These are phyloP conservation scores for Danielia reshetovae DNA, from an alignment of 805 yeast genomes.

Conservation along the genomic window DNA sequence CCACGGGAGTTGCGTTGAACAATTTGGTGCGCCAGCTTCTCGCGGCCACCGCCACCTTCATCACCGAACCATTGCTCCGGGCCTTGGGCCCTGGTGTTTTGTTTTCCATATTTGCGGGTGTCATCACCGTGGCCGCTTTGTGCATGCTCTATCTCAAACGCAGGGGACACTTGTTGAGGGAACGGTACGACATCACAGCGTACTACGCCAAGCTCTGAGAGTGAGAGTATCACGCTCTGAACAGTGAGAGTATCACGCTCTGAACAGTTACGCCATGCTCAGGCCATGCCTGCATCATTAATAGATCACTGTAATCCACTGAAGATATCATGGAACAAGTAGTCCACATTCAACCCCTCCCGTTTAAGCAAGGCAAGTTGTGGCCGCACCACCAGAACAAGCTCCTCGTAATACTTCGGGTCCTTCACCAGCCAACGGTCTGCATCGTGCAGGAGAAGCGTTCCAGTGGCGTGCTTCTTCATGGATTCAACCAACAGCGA, in stretches of 20 bases:
- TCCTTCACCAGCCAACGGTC: slow-evolving; percentile 33
- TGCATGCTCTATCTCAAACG: slow-evolving; percentile 46
- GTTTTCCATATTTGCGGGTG: slow-evolving; percentile 61
- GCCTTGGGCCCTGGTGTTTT: slow-evolving; percentile 73
- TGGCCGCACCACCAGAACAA: slow-evolving; percentile 49
- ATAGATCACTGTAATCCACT: too few relatives aligned
- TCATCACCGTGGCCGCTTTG: slow-evolving; percentile 42
- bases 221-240: too few relatives aligned
- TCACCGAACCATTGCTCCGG: slow-evolving; percentile 62
- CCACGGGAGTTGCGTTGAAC: slow-evolving; percentile 83
- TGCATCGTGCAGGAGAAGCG: slow-evolving; percentile 29
- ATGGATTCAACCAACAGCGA: slow-evolving; percentile 55
- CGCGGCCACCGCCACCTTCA: slow-evolving; percentile 75
- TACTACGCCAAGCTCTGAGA: slow-evolving; percentile 50
- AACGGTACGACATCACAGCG: slow-evolving; percentile 53
- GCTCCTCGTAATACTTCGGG: slow-evolving; percentile 45
- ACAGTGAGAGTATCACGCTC: too few relatives aligned
- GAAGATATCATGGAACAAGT: slow-evolving; percentile 48
- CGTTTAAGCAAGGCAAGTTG: slow-evolving; percentile 61
- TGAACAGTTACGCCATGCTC: too few relatives aligned
- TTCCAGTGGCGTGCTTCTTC: slow-evolving; percentile 64
- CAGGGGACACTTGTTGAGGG: slow-evolving; percentile 61
- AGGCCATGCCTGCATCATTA: too few relatives aligned
- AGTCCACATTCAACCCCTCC: slow-evolving; percentile 73
- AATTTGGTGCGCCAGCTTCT: slow-evolving; percentile 68